Evolutionary conservation across 176 grass and related monocot genomes (phyloP), one percentile per base, ranked within the genome.

Genomic region (Puccinellia tenuiflora): DNA sequence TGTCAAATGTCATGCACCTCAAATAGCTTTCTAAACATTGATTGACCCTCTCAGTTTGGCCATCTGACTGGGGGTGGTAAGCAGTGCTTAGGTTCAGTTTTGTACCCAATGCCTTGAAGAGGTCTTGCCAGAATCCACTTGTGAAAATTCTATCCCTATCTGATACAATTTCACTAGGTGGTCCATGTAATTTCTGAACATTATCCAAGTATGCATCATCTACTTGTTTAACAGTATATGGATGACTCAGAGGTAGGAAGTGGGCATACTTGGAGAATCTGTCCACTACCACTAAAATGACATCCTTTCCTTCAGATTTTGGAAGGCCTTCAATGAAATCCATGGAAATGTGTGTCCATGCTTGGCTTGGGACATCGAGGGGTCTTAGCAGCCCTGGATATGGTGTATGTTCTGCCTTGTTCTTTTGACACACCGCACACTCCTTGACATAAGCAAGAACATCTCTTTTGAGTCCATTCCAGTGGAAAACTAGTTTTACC

Each of bases 281-380:
- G 8, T 68, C 64, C 0, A 68, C 64, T 1, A 68, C 13, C 1
- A 39, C 64, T 7, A 11, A 9, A 0, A 67, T 67, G 0, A 67
- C 31, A 21, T 67, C 16, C 1, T 37, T 17, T 0, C 17, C 31
- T 3, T 12, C 17, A 11, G 34, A 68, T n/a, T 12, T 68, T 3
- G 64, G 34, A 0, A 68, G 2, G 0, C 64, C 64, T 11, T 68
- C 64, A 1, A 68, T 12, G 1, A 68, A 39, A 15, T 68, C 64
- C 34, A 68, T 68, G 0, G 18, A 10, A 0, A 68, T 68, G 9
- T 40, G 17, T 1, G 33, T 37, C 34, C 64, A 68, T 0, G 64
- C 34, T 0, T 3, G 0, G 0, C 9, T 3, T 3, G 63, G 63
- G 0, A 67, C 7, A 0, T 2, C 6, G 1, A 67, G 1, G 0